Conservation (phyloP, 2,329 filamentous ascomycete genomes). For the Nigrospora oryzae region DNA sequence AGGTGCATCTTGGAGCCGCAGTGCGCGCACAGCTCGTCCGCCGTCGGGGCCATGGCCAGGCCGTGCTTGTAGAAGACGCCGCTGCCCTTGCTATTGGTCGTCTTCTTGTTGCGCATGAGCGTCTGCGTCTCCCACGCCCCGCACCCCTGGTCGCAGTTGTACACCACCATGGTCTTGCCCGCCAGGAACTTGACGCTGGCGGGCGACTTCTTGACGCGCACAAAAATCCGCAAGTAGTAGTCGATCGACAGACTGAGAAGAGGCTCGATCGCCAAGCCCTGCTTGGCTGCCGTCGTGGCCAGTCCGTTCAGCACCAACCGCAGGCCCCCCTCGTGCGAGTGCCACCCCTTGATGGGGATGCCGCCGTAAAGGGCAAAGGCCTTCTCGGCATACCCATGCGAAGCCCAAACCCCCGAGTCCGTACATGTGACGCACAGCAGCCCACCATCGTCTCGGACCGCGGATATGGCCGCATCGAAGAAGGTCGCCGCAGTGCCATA, state of each 20-base stretch:
- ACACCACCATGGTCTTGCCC: constrained; percentile 86
- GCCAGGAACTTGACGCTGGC: constrained; percentile 84
- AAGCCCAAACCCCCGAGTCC: constrained; percentile 91
- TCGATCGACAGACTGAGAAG: constrained; percentile 90
- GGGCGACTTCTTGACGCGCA: constrained; percentile 71
- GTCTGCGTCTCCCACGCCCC: constrained; percentile 85
- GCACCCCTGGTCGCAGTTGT: constrained; percentile 84
- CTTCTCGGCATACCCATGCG: constrained; percentile 90
- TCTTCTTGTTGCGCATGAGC: constrained; percentile 60
- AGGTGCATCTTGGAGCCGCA: constrained; percentile 83
- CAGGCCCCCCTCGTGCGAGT: constrained; percentile 83
- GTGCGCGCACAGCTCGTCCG: constrained; percentile 63
- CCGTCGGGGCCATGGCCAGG: constrained; percentile 62
- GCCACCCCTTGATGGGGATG: constrained; percentile 71
- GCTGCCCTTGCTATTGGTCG: constrained; percentile 61
- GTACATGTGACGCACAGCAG: constrained; percentile 94
- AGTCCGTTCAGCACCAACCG: constrained; percentile 79
- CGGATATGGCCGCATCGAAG: constrained; percentile 82
- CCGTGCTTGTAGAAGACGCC: constrained; percentile 70
- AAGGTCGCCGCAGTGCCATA: constrained; percentile 93
- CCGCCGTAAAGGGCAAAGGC: constrained; percentile 91
- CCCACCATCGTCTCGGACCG: constrained; percentile 75
- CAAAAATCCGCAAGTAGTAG: constrained; percentile 87
- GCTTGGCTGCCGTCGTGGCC: constrained; percentile 70
- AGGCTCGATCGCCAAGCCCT: constrained; percentile 84